Conservation (phyloP, 768 basidiomycete genomes). For the Kwoniella dendrophila region DNA sequence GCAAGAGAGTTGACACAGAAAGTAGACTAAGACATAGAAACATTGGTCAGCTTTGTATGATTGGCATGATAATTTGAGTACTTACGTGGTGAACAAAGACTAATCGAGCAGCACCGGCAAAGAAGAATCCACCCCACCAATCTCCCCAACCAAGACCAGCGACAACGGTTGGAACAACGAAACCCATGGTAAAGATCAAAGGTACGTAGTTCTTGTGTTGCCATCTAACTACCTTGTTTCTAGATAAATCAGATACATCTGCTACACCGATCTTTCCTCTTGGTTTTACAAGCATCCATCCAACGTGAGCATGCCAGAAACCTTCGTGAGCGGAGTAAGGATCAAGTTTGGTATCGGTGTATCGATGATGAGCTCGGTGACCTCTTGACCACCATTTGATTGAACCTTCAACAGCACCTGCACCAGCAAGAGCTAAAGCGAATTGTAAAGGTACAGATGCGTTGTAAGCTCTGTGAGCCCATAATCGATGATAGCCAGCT, state of each 20-base stretch:
- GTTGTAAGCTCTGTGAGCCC: constrained; percentile 96
- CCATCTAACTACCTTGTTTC: constrained; percentile 79
- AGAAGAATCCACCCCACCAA: constrained; percentile 80
- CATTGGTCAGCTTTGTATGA: constrained; percentile 4
- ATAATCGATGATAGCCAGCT: constrained; percentile 88
- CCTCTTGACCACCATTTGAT: constrained; percentile 99
- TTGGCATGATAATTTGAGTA: constrained; percentile 26
- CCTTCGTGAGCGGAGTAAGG: constrained; percentile 93
- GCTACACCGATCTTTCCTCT: constrained; percentile 85
- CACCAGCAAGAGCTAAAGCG: constrained; percentile 76
- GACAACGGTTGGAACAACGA: constrained; percentile 73
- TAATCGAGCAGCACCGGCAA: constrained; percentile 75
- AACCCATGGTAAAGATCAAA: constrained; percentile 70
- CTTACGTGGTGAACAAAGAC: constrained; percentile 85
- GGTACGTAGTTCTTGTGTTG: constrained; percentile 78
- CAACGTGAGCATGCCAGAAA: constrained; percentile 78
- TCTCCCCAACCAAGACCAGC: constrained; percentile 84
- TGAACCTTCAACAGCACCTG: constrained; percentile 92
- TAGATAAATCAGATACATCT: constrained; percentile 81
- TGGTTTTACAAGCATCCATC: constrained; percentile 87
- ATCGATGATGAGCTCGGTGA: constrained; percentile 95
- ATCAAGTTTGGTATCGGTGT: constrained; percentile 95
- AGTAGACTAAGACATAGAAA: constrained; percentile 62
- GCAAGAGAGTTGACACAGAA: constrained; percentile 97
- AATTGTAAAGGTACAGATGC: constrained; percentile 85